Evolutionary conservation across 2,329 filamentous ascomycete species (phyloP).

Genomic region (Metarhizium humberi): DNA sequence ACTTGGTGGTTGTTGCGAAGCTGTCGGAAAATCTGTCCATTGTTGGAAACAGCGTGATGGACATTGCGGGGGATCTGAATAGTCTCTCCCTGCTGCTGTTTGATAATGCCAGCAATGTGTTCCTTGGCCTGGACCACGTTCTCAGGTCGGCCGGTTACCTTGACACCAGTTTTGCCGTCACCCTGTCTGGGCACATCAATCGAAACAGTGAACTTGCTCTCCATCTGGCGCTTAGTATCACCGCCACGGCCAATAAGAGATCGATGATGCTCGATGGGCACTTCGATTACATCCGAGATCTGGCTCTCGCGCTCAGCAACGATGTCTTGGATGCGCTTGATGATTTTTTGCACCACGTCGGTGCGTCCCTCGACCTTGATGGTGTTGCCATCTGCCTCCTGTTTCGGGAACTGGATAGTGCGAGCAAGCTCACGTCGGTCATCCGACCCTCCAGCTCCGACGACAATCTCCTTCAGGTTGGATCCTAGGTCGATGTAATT

Average conservation of each 20-base stretch:
- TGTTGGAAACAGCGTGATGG: slow-evolving; percentile 79
- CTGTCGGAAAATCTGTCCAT: slow-evolving; percentile 87
- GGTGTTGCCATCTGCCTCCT: slow-evolving; percentile 68
- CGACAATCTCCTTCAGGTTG: slow-evolving; percentile 78
- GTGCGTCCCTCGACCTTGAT: slow-evolving; percentile 85
- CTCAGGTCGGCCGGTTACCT: slow-evolving; percentile 68
- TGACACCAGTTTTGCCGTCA: slow-evolving; percentile 73
- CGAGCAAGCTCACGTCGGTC: slow-evolving; percentile 77
- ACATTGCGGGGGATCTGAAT: slow-evolving; percentile 73
- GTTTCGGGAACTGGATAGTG: slow-evolving; percentile 89
- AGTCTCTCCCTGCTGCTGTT: slow-evolving; percentile 82
- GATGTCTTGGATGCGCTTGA: slow-evolving; percentile 70
- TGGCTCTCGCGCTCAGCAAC: slow-evolving; percentile 79
- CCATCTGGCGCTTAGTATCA: slow-evolving; percentile 74
- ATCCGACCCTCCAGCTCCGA: slow-evolving; percentile 80
- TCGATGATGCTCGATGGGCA: slow-evolving; percentile 84
- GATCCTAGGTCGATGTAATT: slow-evolving; percentile 44
- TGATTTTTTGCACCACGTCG: slow-evolving; percentile 80
- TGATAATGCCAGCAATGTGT: slow-evolving; percentile 69
- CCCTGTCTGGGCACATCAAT: slow-evolving; percentile 90
- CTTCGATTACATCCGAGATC: slow-evolving; percentile 66
- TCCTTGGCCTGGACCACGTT: slow-evolving; percentile 80
- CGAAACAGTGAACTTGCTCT: slow-evolving; percentile 75
- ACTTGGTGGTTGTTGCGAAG: slow-evolving; percentile 80
- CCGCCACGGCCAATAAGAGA: slow-evolving; percentile 87